Conservation (phyloP, 202 grass and related monocot species). For the Musa balbisiana region DNA sequence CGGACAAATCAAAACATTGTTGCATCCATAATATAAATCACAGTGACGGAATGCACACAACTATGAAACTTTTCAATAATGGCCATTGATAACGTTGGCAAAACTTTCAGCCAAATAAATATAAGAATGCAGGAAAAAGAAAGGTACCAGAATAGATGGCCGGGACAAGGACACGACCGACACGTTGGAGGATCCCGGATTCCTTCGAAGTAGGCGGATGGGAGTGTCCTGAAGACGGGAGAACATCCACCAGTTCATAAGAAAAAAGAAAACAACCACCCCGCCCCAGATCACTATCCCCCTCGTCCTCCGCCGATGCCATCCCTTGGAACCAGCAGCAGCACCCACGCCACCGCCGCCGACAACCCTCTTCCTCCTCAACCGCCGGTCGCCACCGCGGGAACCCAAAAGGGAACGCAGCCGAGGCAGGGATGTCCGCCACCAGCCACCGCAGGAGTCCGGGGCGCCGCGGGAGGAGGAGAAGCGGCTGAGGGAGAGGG, state of each 20-base stretch:
- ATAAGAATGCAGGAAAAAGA: constrained; percentile 18
- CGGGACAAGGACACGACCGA: constrained; percentile 3
- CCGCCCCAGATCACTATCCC: constrained; percentile 49
- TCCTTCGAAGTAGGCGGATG: constrained; percentile 19
- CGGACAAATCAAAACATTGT: too few relatives aligned
- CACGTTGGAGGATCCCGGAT: background rate
- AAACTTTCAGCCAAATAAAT: background rate
- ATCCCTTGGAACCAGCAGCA: constrained; percentile 11
- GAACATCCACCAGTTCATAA: constrained; percentile 99
- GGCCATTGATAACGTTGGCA: background rate
- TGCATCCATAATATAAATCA: too few relatives aligned
- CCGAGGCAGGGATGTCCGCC: constrained; percentile 12
- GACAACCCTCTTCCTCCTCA: background rate
- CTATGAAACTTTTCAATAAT: too few relatives aligned
- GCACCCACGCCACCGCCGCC: constrained; percentile 21
- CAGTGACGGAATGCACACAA: too few relatives aligned
- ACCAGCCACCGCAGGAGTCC: background rate
- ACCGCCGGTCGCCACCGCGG: constrained; percentile 23
- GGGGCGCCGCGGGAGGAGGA: constrained; percentile 12
- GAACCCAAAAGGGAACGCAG: constrained; percentile 12
- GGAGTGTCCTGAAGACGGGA: constrained; percentile 80
- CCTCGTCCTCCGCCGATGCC: constrained; percentile 37
- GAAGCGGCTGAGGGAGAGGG: constrained; percentile 25
- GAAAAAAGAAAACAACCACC: constrained; percentile 77
- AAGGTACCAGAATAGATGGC: constrained; percentile 29